phyloP scores from a whole-genome alignment of 139 green algal genomes.

The Eudorina sp. region DNA sequence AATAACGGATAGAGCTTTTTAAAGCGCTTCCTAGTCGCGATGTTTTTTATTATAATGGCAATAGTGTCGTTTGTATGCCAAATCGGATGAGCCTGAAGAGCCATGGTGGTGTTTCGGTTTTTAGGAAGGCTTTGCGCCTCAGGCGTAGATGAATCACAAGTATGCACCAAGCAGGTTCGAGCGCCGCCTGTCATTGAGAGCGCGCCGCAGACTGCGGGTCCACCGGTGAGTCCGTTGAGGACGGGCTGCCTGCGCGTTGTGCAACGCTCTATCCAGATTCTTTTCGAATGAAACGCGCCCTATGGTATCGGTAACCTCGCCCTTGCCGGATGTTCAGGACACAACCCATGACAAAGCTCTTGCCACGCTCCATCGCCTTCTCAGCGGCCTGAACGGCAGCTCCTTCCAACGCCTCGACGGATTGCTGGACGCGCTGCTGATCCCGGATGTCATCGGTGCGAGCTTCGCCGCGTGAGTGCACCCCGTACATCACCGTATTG shows the following conservation, averaged over 20 bases:
- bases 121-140: not conserved
- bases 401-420: not conserved
- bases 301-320: no score
- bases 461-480: not conserved
- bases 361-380: not conserved
- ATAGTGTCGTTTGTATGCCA: no score
- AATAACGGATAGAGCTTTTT: no score
- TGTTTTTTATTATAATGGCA: no score
- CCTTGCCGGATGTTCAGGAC: no score
- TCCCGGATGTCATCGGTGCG: not conserved
- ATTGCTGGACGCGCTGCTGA: not conserved
- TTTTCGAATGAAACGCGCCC: no score
- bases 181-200: not conserved
- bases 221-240: not conserved
- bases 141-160: not conserved
- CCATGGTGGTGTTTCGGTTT: not conserved
- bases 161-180: not conserved
- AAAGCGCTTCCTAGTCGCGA: no score
- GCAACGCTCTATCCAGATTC: no score
- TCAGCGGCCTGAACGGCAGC: not conserved
- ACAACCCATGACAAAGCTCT: no score
- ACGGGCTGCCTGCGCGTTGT: no score
- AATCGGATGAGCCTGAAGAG: no score
- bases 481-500: not conserved
- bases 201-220: not conserved